A percentile compares a stretch with the other conserved stretches of the same genome.
phyloP scores from a whole-genome alignment of 805 yeast genomes.

The Kodamaea nitidulidarum region DNA sequence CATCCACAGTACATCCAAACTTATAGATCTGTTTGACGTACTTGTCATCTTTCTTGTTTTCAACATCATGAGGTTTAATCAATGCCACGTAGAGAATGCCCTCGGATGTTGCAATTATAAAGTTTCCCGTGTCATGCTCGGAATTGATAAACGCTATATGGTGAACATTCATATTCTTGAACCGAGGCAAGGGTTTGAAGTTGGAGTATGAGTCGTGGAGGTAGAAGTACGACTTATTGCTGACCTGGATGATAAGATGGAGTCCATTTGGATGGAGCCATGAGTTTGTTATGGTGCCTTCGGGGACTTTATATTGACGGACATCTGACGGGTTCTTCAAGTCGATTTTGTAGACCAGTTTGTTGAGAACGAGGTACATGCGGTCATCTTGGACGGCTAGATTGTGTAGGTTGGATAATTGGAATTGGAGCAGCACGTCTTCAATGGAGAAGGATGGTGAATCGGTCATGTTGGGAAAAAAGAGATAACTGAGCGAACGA shows the following conservation, averaged over 20 bases:
- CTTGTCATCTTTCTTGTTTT: constrained; percentile 36
- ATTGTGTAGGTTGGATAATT: constrained; percentile 21
- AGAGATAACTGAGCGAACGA: no score
- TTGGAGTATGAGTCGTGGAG: constrained; percentile 27
- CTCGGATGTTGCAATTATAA: constrained; percentile 28
- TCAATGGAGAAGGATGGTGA: constrained; percentile 20
- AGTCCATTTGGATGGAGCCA: constrained; percentile 40
- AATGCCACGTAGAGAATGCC: constrained; percentile 25
- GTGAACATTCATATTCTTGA: constrained; percentile 26
- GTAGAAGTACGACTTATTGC: constrained; percentile 23
- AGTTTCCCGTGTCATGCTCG: constrained; percentile 25
- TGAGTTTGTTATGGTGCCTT: constrained; percentile 17
- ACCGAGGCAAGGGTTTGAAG: constrained; percentile 31
- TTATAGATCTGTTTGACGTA: constrained; percentile 26
- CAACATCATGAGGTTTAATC: constrained; percentile 28
- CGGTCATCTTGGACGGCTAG: constrained; percentile 30
- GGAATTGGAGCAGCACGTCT: constrained; percentile 38
- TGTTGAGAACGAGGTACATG: constrained; percentile 29
- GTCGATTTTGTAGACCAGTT: constrained; percentile 27
- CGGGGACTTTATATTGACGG: constrained; percentile 20
- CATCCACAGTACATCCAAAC: constrained; percentile 1
- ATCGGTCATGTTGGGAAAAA: background rate
- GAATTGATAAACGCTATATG: constrained; percentile 22
- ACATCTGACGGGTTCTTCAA: constrained; percentile 35
- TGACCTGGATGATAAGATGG: constrained; percentile 30